phyloP scores from a whole-genome alignment of 768 basidiomycete species.

The Suillus americanus region DNA sequence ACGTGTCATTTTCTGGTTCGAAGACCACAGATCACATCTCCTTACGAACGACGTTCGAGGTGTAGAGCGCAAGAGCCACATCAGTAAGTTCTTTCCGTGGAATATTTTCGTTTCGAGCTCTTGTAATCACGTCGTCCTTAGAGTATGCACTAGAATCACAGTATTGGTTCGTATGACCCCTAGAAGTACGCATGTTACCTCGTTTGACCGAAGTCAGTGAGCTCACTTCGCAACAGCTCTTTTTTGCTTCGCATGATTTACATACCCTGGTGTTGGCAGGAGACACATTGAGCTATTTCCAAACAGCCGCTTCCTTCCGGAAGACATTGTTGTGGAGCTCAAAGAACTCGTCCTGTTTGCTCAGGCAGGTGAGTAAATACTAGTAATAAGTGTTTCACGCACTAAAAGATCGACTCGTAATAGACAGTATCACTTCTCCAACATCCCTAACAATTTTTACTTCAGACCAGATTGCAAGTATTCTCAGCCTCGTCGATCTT shows the following conservation, averaged over 20 bases:
- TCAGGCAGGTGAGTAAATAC: slow-evolving; percentile 5
- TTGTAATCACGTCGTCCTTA: neutral
- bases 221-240: neutral
- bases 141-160: slow-evolving; percentile 25
- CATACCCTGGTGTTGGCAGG: neutral
- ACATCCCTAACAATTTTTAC: slow-evolving; percentile 38
- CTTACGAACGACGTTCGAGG: slow-evolving; percentile 39
- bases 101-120: neutral
- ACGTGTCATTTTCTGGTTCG: slow-evolving; percentile 48
- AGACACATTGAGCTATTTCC: slow-evolving; percentile 8
- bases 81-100: slow-evolving; percentile 33
- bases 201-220: neutral
- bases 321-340: neutral
- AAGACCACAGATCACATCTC: slow-evolving; percentile 32
- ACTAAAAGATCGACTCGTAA: neutral
- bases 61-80: slow-evolving; percentile 34
- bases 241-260: no score
- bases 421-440: slow-evolving; percentile 39
- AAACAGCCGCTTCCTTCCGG: slow-evolving; percentile 20
- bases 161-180: slow-evolving; percentile 22
- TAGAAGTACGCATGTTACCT: neutral
- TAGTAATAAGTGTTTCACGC: neutral
- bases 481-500: slow-evolving; percentile 29
- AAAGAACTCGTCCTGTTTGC: slow-evolving; percentile 5
- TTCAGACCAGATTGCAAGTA: slow-evolving; percentile 34